Evolutionary conservation across 2,329 filamentous ascomycete genomes (phyloP).

Genomic region (Aspergillus transmontanensis): DNA sequence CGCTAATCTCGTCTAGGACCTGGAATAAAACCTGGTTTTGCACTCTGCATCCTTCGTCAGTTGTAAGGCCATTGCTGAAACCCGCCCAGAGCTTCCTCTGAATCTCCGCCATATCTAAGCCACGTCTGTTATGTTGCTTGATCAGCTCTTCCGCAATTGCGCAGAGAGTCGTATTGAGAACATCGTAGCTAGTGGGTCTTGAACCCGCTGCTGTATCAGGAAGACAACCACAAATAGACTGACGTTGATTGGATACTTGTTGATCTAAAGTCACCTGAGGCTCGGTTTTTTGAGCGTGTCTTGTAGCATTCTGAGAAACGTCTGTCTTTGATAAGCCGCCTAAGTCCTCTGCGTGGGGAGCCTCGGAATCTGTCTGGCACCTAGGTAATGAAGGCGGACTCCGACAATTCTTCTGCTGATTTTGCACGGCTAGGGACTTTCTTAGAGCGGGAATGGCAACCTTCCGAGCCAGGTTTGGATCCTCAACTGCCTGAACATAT

Average conservation of each 20-base stretch:
- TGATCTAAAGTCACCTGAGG: background rate
- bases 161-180: constrained; percentile 40
- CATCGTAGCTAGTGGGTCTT: constrained; percentile 26
- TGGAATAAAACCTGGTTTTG: constrained; percentile 47
- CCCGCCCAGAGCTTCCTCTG: constrained; percentile 37
- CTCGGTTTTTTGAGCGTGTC: background rate
- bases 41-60: constrained; percentile 39
- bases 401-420: background rate
- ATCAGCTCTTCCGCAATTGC: constrained; percentile 43
- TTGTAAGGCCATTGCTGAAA: constrained; percentile 30
- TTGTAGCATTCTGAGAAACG: background rate
- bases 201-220: constrained; percentile 17
- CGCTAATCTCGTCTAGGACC: constrained; percentile 42
- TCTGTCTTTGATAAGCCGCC: background rate
- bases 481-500: constrained; percentile 27
- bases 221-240: constrained; percentile 28
- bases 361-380: background rate
- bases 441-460: constrained; percentile 39
- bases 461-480: constrained; percentile 27
- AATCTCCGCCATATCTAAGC: constrained; percentile 39
- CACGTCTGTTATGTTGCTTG: constrained; percentile 40
- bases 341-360: background rate
- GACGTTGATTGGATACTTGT: constrained; percentile 4
- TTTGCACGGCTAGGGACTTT: constrained; percentile 1
- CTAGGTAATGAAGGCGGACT: background rate